These are phyloP conservation scores for Cyberlindnera maclurae DNA, from an alignment of 805 yeast genomes.

Conservation along the genomic window DNA sequence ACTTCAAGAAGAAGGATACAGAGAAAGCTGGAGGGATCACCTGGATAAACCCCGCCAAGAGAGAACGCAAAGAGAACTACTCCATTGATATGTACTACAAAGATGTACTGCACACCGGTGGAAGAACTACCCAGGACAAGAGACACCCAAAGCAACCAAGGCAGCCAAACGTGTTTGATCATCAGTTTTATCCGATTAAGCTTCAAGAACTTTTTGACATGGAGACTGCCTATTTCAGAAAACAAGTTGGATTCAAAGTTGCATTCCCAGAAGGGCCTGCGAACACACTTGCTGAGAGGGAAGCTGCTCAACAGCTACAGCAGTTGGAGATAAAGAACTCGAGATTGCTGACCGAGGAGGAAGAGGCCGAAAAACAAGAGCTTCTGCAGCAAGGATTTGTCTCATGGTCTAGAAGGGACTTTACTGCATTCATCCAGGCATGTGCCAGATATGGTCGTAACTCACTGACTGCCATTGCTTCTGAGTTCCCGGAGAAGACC, in stretches of 20 bases:
- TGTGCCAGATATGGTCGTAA: constrained; percentile 79
- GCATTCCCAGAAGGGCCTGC: constrained; percentile 54
- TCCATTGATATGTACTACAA: constrained; percentile 82
- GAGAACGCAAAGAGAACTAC: constrained; percentile 80
- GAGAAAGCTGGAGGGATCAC: constrained; percentile 40
- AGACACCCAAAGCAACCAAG: constrained; percentile 79
- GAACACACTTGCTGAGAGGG: constrained; percentile 29
- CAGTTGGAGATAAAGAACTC: constrained; percentile 72
- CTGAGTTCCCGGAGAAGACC: constrained; percentile 71
- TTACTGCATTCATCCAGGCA: constrained; percentile 68
- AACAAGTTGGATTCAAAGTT: constrained; percentile 55
- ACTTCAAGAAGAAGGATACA: constrained; percentile 59
- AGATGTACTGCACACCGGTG: constrained; percentile 70
- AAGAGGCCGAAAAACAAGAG: constrained; percentile 54
- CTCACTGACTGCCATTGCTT: constrained; percentile 59
- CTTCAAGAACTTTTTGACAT: constrained; percentile 69
- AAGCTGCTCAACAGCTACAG: constrained; percentile 43
- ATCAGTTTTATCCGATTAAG: constrained; percentile 82
- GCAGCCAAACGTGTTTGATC: constrained; percentile 76
- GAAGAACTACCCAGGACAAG: constrained; percentile 38
- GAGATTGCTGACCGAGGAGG: constrained; percentile 77
- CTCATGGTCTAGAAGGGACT: constrained; percentile 85
- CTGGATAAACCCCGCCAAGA: constrained; percentile 82
- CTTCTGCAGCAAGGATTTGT: constrained; percentile 61
- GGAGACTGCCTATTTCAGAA: constrained; percentile 72